Percentiles rank a stretch among this genome's conserved stretches.
phyloP scores from a whole-genome alignment of 1,139 yeast genomes.

The Blastobotrys serpentis region DNA sequence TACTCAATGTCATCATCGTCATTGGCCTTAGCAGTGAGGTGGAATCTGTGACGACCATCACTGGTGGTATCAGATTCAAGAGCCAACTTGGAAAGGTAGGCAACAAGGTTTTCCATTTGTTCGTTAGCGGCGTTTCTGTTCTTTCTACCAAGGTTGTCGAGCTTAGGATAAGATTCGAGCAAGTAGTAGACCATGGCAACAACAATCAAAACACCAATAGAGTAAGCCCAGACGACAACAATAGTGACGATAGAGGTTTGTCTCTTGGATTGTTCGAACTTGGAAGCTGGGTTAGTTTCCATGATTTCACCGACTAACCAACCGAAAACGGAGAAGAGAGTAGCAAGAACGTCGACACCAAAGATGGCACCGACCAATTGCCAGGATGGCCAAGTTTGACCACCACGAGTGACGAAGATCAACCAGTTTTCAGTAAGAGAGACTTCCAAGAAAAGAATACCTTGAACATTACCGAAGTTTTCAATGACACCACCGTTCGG shows the following conservation, averaged over 20 bases:
- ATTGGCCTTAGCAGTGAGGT: slow-evolving; percentile 35
- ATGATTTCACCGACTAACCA: slow-evolving; percentile 71
- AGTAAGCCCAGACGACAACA: slow-evolving; percentile 91
- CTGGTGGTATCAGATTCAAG: slow-evolving; percentile 40
- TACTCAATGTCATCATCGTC: slow-evolving; percentile 38
- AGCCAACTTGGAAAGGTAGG: slow-evolving; percentile 40
- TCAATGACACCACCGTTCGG: slow-evolving; percentile 62
- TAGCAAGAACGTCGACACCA: slow-evolving; percentile 82
- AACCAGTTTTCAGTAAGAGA: slow-evolving; percentile 78
- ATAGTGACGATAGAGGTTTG: slow-evolving; percentile 95
- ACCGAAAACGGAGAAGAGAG: slow-evolving; percentile 89
- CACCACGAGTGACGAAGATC: slow-evolving; percentile 79
- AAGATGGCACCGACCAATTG: slow-evolving; percentile 92
- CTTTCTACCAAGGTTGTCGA: slow-evolving; percentile 38
- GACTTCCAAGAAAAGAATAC: slow-evolving; percentile 68
- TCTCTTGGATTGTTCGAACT: slow-evolving; percentile 46
- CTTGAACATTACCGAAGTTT: slow-evolving; percentile 70
- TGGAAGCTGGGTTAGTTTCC: slow-evolving; percentile 34
- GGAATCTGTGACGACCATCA: slow-evolving; percentile 36
- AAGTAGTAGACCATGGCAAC: slow-evolving; percentile 96
- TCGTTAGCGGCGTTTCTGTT: slow-evolving; percentile 35
- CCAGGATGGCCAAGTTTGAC: slow-evolving; percentile 99
- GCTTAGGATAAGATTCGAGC: slow-evolving; percentile 43
- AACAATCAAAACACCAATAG: slow-evolving; percentile 94
- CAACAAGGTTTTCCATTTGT: slow-evolving; percentile 39